Conservation (phyloP, 257 asterid species). For the Fraxinus cuspidata region DNA sequence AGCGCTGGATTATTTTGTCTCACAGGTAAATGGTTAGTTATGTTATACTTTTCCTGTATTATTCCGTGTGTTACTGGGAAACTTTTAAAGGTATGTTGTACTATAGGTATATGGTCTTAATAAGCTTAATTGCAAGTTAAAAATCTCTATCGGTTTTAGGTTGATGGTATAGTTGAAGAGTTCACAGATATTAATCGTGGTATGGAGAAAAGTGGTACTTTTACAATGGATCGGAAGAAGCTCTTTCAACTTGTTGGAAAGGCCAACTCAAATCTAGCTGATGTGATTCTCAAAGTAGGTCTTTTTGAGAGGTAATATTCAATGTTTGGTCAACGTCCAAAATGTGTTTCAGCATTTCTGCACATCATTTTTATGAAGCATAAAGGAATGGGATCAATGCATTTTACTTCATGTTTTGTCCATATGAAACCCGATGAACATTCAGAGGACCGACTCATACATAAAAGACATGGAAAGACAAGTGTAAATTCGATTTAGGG, state of each 20-base stretch:
- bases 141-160: constrained; percentile 39
- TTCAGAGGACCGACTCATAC: background rate
- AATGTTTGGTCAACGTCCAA: background rate
- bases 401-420: background rate
- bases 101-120: background rate
- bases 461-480: background rate
- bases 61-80: background rate
- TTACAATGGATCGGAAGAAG: constrained; percentile 86
- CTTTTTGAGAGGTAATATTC: constrained; percentile 78
- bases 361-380: too few relatives aligned
- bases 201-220: constrained; percentile 93
- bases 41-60: background rate
- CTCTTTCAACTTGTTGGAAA: constrained; percentile 92
- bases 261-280: constrained; percentile 96
- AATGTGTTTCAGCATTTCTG: background rate
- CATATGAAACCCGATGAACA: background rate
- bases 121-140: constrained; percentile 12
- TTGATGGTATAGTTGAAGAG: constrained; percentile 95
- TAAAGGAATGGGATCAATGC: background rate
- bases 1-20: constrained; percentile 92
- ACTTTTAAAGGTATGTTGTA: background rate
- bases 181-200: constrained; percentile 88
- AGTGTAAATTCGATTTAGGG: background rate
- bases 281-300: constrained; percentile 88
- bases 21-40: constrained; percentile 64